Percentiles rank a stretch among this genome's conserved stretches.
These are phyloP conservation scores for Dactylorhiza incarnata DNA, from an alignment of 106 monocot species.

Conservation along the genomic window DNA sequence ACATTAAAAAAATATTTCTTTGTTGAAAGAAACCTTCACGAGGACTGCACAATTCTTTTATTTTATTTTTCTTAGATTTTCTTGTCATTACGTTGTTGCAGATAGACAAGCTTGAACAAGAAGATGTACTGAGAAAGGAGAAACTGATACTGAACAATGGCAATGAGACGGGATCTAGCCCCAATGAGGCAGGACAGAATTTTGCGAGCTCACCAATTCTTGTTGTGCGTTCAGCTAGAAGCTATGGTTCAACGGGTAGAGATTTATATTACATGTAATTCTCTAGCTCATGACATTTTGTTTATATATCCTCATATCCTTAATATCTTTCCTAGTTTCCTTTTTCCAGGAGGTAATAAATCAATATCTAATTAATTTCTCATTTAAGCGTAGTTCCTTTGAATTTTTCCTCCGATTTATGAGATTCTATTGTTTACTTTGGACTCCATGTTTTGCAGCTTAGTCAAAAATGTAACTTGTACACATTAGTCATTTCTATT, in stretches of 20 bases:
- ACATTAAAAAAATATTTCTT: no score
- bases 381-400: no score
- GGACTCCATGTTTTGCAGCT: no score
- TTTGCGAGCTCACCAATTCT: constrained; percentile 54
- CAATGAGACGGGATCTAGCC: constrained; percentile 13
- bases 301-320: no score
- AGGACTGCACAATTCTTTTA: not conserved
- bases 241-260: constrained; percentile 22
- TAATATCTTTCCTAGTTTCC: not conserved
- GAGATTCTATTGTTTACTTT: no score
- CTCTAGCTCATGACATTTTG: not conserved
- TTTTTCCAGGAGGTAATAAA: not conserved
- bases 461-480: not conserved
- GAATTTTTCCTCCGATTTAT: no score
- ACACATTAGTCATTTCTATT: not conserved
- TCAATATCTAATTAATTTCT: no score
- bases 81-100: constrained; percentile 4
- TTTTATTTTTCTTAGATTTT: not conserved
- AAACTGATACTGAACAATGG: constrained; percentile 1
- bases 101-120: constrained; percentile 8
- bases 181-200: not conserved
- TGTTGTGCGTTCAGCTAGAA: constrained; percentile 17
- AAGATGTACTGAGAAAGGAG: constrained; percentile 17
- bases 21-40: no score
- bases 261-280: constrained; percentile 74